Evolutionary conservation across 2,329 filamentous ascomycete genomes (phyloP).

Genomic region (Raffaelea albimanens): DNA sequence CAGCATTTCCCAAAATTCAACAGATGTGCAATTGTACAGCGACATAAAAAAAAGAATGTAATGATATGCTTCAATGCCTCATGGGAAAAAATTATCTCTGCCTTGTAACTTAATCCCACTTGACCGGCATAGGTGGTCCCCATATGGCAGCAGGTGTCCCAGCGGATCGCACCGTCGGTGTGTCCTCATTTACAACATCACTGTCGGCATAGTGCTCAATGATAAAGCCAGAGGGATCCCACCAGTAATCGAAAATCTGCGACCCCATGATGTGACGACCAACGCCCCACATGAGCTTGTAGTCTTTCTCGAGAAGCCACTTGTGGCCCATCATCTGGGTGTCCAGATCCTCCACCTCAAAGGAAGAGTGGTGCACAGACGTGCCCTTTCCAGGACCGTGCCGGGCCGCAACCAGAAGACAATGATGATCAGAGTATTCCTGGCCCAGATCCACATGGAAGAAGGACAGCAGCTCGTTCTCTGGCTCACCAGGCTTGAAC

Average conservation of each 20-base stretch:
- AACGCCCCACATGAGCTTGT: slow-evolving; percentile 48
- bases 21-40: too few species aligned
- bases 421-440: slow-evolving; percentile 40
- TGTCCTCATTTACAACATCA: slow-evolving; percentile 46
- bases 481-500: neutral
- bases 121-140: too few species aligned
- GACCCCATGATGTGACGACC: slow-evolving; percentile 49
- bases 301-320: slow-evolving; percentile 42
- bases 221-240: slow-evolving; percentile 42
- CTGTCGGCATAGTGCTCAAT: slow-evolving; percentile 55
- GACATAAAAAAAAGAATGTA: too few species aligned
- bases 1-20: too few species aligned
- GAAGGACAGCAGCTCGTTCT: slow-evolving; percentile 21
- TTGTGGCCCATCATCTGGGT: slow-evolving; percentile 50
- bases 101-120: too few species aligned
- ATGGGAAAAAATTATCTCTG: too few species aligned
- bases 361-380: slow-evolving; percentile 40
- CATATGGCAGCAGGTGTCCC: too few species aligned
- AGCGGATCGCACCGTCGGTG: neutral
- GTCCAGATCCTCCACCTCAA: slow-evolving; percentile 52
- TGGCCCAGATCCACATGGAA: slow-evolving; percentile 40
- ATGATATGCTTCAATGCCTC: too few species aligned
- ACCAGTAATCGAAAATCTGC: slow-evolving; percentile 51
- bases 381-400: slow-evolving; percentile 12
- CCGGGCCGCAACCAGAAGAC: slow-evolving; percentile 32